A percentile compares a stretch with the other conserved stretches of the same genome.
These are phyloP conservation scores for Hevea brasiliensis DNA, from an alignment of 345 rosid genomes.

Conservation along the genomic window DNA sequence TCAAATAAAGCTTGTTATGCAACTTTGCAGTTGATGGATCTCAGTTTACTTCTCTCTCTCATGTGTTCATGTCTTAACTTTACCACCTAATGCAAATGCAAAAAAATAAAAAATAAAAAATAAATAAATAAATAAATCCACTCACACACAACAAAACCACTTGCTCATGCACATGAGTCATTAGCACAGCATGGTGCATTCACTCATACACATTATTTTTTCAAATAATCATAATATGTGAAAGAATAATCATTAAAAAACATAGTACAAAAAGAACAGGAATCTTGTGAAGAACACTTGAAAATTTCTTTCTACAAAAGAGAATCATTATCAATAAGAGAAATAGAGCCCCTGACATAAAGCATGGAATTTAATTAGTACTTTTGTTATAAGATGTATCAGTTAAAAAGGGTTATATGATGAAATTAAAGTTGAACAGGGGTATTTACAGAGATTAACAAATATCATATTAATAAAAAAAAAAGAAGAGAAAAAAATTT, in stretches of 20 bases:
- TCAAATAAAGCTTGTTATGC: neutral
- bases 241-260: neutral
- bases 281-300: neutral
- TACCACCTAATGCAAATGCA: neutral
- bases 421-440: no score
- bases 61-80: neutral
- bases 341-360: neutral
- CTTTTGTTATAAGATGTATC: no score
- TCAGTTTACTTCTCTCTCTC: neutral
- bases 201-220: neutral
- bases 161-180: neutral
- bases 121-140: no score
- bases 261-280: no score
- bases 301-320: neutral
- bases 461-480: no score
- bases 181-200: neutral
- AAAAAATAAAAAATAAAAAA: no score
- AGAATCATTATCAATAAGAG: neutral
- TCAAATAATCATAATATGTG: neutral
- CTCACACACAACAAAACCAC: neutral
- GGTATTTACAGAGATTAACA: no score
- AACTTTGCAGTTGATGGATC: neutral
- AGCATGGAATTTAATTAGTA: neutral
- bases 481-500: no score
- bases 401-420: no score